Percentiles rank a stretch among this genome's conserved stretches.
Conservation (phyloP, 805 yeast species). For the Myxozyma sirexii region DNA sequence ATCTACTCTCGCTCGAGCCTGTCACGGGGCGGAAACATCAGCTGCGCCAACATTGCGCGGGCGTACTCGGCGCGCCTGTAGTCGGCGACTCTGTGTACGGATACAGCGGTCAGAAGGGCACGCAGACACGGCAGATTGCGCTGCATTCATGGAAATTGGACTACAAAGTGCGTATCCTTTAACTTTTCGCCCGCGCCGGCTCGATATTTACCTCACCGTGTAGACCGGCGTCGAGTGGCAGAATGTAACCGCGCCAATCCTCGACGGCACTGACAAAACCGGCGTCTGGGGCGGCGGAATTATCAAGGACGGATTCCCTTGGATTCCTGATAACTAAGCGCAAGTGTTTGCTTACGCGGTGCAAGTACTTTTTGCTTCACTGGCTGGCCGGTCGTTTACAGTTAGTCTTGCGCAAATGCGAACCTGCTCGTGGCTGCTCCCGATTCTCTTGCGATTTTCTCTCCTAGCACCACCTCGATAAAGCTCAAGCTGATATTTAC, state of each 20-base stretch:
- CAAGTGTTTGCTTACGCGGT: no score
- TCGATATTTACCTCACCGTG: no score
- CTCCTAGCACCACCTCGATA: no score
- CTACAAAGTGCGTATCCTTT: constrained; percentile 5
- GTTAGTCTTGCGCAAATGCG: no score
- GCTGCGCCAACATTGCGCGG: constrained; percentile 30
- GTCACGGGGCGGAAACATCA: constrained; percentile 32
- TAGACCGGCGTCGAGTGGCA: no score
- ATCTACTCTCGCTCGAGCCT: constrained; percentile 21
- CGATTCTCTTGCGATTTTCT: no score
- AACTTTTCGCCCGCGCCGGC: no score
- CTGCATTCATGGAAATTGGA: constrained; percentile 28
- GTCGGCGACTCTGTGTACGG: constrained; percentile 27
- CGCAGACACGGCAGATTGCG: constrained; percentile 16
- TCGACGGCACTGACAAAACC: not conserved
- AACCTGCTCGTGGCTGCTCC: no score
- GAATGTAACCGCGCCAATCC: constrained; percentile 15
- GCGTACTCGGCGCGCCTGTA: constrained; percentile 27
- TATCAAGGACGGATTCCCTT: not conserved
- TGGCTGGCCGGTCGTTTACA: no score
- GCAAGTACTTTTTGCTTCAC: no score
- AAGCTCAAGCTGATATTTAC: no score
- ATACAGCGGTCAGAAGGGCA: not conserved
- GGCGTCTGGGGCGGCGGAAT: constrained; percentile 8
- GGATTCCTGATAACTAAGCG: no score